Evolutionary conservation across 306 rosid species (phyloP), one percentile per base, ranked within the genome.

Genomic region (Rubus idaeus): DNA sequence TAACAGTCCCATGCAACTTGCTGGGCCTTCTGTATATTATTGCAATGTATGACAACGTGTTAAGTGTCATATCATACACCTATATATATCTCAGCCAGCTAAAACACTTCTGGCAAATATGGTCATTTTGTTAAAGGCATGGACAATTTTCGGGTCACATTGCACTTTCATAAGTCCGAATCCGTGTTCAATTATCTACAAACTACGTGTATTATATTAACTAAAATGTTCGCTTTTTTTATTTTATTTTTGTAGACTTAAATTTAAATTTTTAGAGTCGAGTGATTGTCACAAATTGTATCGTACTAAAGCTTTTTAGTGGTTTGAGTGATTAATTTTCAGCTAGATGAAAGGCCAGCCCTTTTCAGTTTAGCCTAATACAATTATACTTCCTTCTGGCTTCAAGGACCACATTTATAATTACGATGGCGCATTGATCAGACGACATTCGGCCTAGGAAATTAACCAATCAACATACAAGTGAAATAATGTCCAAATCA

Each of bases 21-120:
- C 79, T 77, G 3, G 75, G 64, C 77, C 82, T 55, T 75, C 77
- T 75, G 46, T 79, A 83, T 68, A 82, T 40, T 30, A 30, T 30
- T 30, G 35, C 7, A 73, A 46, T 78, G 78, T 26, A 55, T 41
- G 41, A 45, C 18, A 16, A 12, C 35, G 4, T 67, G 8, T 73
- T 67, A 8, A 20, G 37, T 73, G 78, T 78, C 83, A 78, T 67
- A 79, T 80, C 82, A 79, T 71, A 58, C 78, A 79, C 86, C 83
- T 56, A 73, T 78, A 42, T 8, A 5, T 42, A 42, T 64, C 53
- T 49, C 16, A 77, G 84, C 89, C 96, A 90, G 92, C 90, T 85
- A 81, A 45, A 71, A 63, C 74, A 80, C 69, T 77, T 78, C 84
- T 80, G 90, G 84, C 89, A 81, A 79, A 41, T 55, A 52, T 55